Conservation (phyloP, 2,329 filamentous ascomycete genomes). For the Ophioceras dolichostomum region DNA sequence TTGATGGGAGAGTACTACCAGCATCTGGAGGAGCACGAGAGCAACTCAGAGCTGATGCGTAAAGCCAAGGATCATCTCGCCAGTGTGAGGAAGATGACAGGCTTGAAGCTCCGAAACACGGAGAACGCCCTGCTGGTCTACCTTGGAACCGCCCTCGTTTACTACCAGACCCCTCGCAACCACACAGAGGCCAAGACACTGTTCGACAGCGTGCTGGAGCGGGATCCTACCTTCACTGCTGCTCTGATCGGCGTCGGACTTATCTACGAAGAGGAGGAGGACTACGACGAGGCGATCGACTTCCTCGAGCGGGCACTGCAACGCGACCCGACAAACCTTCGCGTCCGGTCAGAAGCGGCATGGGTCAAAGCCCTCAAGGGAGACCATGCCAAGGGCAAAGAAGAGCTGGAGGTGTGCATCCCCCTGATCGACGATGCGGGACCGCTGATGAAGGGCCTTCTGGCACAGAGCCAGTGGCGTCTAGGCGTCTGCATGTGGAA, state of each 20-base stretch:
- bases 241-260: constrained; percentile 84
- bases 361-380: constrained; percentile 85
- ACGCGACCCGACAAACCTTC: constrained; percentile 61
- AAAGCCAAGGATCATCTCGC: constrained; percentile 54
- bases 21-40: constrained; percentile 74
- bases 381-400: constrained; percentile 54
- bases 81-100: constrained; percentile 52
- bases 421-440: constrained; percentile 48
- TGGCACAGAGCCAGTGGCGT: constrained; percentile 76
- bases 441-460: constrained; percentile 52
- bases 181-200: constrained; percentile 79
- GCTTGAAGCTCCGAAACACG: constrained; percentile 56
- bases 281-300: constrained; percentile 68
- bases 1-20: constrained; percentile 77
- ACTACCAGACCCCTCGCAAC: constrained; percentile 80
- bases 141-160: constrained; percentile 78
- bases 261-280: constrained; percentile 86
- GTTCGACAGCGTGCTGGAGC: constrained; percentile 69
- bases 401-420: constrained; percentile 60
- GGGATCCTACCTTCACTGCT: constrained; percentile 63
- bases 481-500: constrained; percentile 84
- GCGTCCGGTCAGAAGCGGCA: constrained; percentile 73
- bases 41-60: constrained; percentile 65
- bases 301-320: constrained; percentile 68
- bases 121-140: constrained; percentile 63